Evolutionary conservation across 2,329 filamentous ascomycete species (phyloP).

Genomic region (Didymosphaeria variabile): DNA sequence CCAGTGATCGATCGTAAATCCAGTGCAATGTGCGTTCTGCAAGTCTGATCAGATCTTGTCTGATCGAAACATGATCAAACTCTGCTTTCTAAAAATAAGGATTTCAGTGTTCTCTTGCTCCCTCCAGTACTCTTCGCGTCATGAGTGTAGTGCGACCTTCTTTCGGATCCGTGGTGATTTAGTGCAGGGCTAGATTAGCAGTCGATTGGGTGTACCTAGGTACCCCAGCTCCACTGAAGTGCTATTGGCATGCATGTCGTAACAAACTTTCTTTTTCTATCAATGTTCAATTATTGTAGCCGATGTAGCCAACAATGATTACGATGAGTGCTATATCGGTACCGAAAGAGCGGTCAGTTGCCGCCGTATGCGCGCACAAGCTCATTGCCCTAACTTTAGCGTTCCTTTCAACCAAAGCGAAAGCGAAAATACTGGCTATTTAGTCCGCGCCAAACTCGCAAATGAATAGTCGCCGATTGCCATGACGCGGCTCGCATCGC

Average conservation of each 20-base stretch:
- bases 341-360: background rate
- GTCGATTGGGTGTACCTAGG: background rate
- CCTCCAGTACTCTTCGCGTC: background rate
- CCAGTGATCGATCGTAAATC: too few relatives aligned
- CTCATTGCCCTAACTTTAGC: background rate
- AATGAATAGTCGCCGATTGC: background rate
- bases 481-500: constrained; percentile 6
- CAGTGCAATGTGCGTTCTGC: too few relatives aligned
- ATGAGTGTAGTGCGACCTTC: background rate
- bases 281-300: background rate
- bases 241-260: background rate
- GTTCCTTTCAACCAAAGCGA: constrained; percentile 37
- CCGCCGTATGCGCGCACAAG: background rate
- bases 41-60: too few relatives aligned
- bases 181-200: background rate
- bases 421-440: background rate
- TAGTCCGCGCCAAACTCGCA: background rate
- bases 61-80: too few relatives aligned
- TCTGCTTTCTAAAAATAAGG: too few relatives aligned
- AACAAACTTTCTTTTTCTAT: background rate
- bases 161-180: background rate
- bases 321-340: background rate
- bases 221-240: background rate
- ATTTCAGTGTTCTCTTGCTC: too few relatives aligned
- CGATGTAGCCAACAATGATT: background rate